Evolutionary conservation across 2,329 filamentous ascomycete genomes (phyloP).

Genomic region (Aspergillus japonicus): DNA sequence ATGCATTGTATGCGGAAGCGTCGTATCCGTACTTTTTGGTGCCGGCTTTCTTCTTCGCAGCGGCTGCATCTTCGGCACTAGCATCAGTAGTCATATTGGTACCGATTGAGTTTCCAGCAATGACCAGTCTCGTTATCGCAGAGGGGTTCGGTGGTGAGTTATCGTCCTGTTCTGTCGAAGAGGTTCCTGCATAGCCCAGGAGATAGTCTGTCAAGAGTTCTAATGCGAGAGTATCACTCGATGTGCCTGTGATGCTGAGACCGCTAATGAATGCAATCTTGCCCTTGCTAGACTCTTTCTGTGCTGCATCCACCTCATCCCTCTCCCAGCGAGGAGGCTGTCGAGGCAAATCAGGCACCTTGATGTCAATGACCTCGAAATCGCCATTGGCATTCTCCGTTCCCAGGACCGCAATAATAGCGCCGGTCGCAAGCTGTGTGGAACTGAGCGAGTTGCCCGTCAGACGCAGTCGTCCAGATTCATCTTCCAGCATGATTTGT

Average conservation of each 20-base stretch:
- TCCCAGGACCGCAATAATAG: conserved; percentile 89
- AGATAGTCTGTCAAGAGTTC: conserved; percentile 83
- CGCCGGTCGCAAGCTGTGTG: conserved; percentile 81
- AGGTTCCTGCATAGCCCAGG: conserved; percentile 71
- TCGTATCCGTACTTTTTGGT: conserved; percentile 94
- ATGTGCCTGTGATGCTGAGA: conserved; percentile 74
- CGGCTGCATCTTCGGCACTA: conserved; percentile 23
- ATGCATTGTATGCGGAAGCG: conserved; percentile 78
- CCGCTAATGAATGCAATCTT: conserved; percentile 91
- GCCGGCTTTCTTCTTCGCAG: conserved; percentile 47
- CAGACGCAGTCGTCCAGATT: conserved; percentile 82
- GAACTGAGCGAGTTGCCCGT: conserved; percentile 68
- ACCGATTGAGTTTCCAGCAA: conserved; percentile 84
- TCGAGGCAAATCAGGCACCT: conserved; percentile 79
- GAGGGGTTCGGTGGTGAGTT: conserved; percentile 32
- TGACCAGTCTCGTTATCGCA: conserved; percentile 78
- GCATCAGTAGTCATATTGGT: conserved; percentile 36
- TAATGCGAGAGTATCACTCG: conserved; percentile 71
- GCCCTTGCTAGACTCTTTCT: conserved; percentile 48
- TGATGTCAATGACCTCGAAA: conserved; percentile 87
- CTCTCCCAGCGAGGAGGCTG: conserved; percentile 80
- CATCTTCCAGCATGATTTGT: conserved; percentile 85
- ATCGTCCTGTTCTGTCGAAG: conserved; percentile 51
- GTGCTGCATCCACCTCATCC: conserved; percentile 36
- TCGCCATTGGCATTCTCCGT: conserved; percentile 91